Base-by-base conservation (phyloP, 2,329 filamentous ascomycete species). In the Triangularia verruculosa region DNA sequence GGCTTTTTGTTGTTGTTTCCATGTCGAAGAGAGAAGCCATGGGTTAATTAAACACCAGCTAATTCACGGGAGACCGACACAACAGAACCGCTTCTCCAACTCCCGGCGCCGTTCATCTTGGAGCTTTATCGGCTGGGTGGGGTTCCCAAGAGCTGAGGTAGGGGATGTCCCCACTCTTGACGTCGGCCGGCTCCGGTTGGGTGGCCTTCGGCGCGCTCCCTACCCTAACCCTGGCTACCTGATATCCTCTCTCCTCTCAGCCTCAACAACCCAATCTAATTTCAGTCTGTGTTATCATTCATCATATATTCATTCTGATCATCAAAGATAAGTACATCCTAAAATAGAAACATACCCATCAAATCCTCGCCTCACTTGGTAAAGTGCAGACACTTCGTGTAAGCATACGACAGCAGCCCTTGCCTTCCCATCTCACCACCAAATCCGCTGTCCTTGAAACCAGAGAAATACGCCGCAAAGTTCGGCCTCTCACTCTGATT, bases 401-500 rank as follows among this genome's bases (percentile, higher is more conserved):
- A 71, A 52, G 68, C 69, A 60, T 75, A 75, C 22, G 70, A 70
- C 39, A 74, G 59, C 61, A 76, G 53, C 1, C 74, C 74, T 60
- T 72, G 72, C 66, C 70, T 71, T 27, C 74, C 74, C 72, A 74
- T 72, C 67, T 75, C 73, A 13, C 73, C 73, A 22, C 74, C 74
- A 52, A 71, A 67, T 2, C 73, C 74, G 57, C 71, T 73, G 64
- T 74, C 70, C 66, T 75, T 75, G 65, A 72, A 68, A 17, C 74
- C 73, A 1, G 66, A 68, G 39, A 75, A 74, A 61, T 62, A 75
- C 1, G 70, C 72, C 17, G 69, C 71, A 59, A 71, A 67, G 64
- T 73, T 72, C 5, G 72, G 73, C 61, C 69, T 64, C 63, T 74
- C 73, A 12, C 56, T 64, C 57, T 67, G 66, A 73, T 89, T 89